Conservation (phyloP, 768 basidiomycete species). For the Russula earlei region DNA sequence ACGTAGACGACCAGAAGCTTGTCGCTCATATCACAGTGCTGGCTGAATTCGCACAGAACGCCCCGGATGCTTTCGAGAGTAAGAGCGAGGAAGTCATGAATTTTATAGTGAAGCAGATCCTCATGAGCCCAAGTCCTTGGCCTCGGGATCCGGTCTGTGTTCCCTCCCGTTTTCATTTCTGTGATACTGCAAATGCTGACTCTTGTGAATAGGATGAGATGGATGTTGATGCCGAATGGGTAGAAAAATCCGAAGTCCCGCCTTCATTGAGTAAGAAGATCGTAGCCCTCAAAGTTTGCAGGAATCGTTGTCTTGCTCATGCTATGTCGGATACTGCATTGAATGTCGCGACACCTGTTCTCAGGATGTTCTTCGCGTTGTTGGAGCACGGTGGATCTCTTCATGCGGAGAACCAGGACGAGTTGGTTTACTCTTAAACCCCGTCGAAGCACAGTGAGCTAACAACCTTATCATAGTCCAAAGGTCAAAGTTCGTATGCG, state of each 20-base stretch:
- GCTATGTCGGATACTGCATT: slow-evolving; percentile 46
- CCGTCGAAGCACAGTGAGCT: slow-evolving; percentile 10
- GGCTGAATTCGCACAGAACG: slow-evolving; percentile 59
- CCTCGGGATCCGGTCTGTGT: slow-evolving; percentile 37
- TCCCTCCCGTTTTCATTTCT: neutral
- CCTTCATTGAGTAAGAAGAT: slow-evolving; percentile 59
- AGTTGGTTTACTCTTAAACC: slow-evolving; percentile 30
- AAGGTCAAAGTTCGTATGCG: slow-evolving; percentile 69
- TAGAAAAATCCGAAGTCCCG: slow-evolving; percentile 53
- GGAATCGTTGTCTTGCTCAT: slow-evolving; percentile 71
- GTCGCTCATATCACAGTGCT: slow-evolving; percentile 65
- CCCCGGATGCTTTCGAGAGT: slow-evolving; percentile 66
- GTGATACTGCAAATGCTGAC: slow-evolving; percentile 3
- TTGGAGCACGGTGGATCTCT: slow-evolving; percentile 62
- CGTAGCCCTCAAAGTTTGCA: slow-evolving; percentile 67
- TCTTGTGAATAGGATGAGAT: slow-evolving; percentile 41
- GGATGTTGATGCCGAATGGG: slow-evolving; percentile 66
- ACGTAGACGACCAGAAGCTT: slow-evolving; percentile 40
- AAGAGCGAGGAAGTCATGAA: slow-evolving; percentile 66
- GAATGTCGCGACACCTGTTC: slow-evolving; percentile 62
- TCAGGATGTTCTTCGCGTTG: slow-evolving; percentile 68
- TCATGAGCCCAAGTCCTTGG: slow-evolving; percentile 46
- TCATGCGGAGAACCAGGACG: slow-evolving; percentile 41
- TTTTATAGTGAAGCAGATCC: slow-evolving; percentile 59
- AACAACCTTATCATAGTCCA: slow-evolving; percentile 31